A percentile compares a stretch with the other conserved stretches of the same genome.
Evolutionary conservation across 345 rosid species (phyloP).

Genomic region (Hibiscus syriacus): DNA sequence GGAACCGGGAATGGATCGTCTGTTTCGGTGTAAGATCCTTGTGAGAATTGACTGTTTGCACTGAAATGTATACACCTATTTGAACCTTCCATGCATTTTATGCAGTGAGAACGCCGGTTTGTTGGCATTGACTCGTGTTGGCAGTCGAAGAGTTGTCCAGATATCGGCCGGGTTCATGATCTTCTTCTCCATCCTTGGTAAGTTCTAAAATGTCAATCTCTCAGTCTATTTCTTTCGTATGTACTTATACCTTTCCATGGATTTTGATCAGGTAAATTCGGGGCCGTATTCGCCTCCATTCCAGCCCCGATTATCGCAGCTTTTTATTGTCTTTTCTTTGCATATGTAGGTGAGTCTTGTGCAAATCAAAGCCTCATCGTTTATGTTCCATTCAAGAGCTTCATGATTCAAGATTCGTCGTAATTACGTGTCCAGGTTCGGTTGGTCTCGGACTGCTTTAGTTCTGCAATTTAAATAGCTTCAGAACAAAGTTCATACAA

Average conservation of each 20-base stretch:
- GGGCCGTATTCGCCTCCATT: constrained; percentile 87
- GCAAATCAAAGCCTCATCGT: neutral
- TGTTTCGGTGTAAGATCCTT: constrained; percentile 66
- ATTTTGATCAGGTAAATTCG: constrained; percentile 59
- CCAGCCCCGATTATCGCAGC: constrained; percentile 79
- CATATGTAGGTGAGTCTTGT: constrained; percentile 61
- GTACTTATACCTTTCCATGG: neutral
- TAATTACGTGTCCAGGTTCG: constrained; percentile 37
- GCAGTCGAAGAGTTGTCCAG: constrained; percentile 95
- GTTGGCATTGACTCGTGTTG: constrained; percentile 78
- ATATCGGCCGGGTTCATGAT: constrained; percentile 93
- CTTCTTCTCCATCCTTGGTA: constrained; percentile 84
- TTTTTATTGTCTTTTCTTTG: constrained; percentile 65
- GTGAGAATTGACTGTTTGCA: neutral
- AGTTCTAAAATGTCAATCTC: constrained; percentile 7
- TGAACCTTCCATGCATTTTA: neutral
- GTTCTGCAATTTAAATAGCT: constrained; percentile 86
- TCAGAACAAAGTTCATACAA: constrained; percentile 58
- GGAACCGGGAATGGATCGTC: constrained; percentile 93
- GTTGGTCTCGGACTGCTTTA: constrained; percentile 76
- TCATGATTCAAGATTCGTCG: neutral
- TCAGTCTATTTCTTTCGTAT: neutral
- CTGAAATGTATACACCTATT: neutral
- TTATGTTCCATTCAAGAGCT: neutral
- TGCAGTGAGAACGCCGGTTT: constrained; percentile 87